Evolutionary conservation across 345 rosid species (phyloP).

Genomic region (Capsella bursapastoris): DNA sequence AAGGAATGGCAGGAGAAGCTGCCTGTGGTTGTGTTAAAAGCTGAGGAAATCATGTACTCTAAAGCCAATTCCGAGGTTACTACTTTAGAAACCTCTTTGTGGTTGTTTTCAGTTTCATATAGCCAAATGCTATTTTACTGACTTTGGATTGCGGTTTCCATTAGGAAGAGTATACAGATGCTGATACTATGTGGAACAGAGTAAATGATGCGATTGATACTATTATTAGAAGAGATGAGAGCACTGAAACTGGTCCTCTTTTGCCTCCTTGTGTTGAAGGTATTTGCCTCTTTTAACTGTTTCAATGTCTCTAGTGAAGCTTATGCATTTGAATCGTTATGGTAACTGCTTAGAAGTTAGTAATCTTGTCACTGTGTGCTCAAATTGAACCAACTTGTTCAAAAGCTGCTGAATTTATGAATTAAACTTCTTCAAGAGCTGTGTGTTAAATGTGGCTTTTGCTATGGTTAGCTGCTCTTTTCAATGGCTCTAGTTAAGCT

Average conservation of each 20-base stretch:
- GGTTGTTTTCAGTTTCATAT: conserved; percentile 25
- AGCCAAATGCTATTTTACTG: background rate
- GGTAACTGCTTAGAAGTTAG: background rate
- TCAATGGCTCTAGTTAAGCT: conserved; percentile 1
- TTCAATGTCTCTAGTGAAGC: conserved; percentile 9
- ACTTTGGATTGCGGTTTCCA: conserved; percentile 23
- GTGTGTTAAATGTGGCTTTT: background rate
- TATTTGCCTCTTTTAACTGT: conserved; percentile 40
- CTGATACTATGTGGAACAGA: conserved; percentile 86
- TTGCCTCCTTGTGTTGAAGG: conserved; percentile 99
- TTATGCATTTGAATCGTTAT: background rate
- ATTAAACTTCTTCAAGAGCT: background rate
- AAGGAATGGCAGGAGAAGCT: conserved; percentile 94
- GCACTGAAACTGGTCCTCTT: conserved; percentile 77
- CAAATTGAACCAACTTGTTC: background rate
- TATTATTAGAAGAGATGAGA: conserved; percentile 88
- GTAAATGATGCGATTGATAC: conserved; percentile 92
- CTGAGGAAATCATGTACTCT: conserved; percentile 97
- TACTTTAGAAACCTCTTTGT: conserved; percentile 9
- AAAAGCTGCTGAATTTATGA: no score
- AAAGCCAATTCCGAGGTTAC: conserved; percentile 95
- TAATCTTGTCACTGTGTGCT: background rate
- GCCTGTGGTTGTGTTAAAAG: conserved; percentile 75
- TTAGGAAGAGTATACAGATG: conserved; percentile 79
- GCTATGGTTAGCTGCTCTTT: background rate